Base-by-base conservation (phyloP, 306 rosid genomes). In the Corylus americana region DNA sequence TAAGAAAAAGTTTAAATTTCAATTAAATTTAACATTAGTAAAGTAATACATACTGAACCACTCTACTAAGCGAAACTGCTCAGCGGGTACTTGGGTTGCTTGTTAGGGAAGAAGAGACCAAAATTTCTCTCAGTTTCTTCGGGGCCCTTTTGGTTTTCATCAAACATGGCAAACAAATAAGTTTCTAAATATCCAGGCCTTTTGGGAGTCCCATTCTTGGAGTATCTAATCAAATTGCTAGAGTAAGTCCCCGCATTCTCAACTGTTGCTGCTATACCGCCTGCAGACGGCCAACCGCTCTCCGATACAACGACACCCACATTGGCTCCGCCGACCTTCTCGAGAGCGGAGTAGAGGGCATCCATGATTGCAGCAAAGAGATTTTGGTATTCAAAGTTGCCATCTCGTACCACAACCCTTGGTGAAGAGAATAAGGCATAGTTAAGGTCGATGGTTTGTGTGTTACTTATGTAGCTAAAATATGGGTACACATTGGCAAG, bases 241-340 rank as follows among this genome's bases (percentile, higher is more conserved):
- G 86, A 76, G 54, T 87, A 93, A 1, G 79, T 78, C 1, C 48
- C 68, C 20, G 92, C 94, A 76, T 88, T 91, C 0, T 79, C 70
- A 2, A 8, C 0, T 7, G 80, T 57, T 1, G 92, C 90, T 1
- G 75, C 85, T 14, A 2, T 8, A 58, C 87, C 79, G 27, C 92
- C 94, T 8, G 11, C 59, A 0, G 93, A 89, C 11, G 94, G 98
- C 97, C 98, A 93, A 6, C 98, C 93, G 9, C 85, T 93, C 82
- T 93, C 97, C 0, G 92, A 81, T 27, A 91, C 91, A 22, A 93
- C 91, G 0, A 89, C 67, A 20, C 66, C 18, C 83, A 89, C 8
- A n/a, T 68, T 37, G 8, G 83, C 39, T 4, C 78, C 93, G 0
- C 88, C 90, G 0, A 66, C 35, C 45, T 86, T 90, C 84, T 87